Evolutionary conservation across 225 moss, liverwort and hornwort genomes (phyloP).

Genomic region (Takakia lepidozioides): DNA sequence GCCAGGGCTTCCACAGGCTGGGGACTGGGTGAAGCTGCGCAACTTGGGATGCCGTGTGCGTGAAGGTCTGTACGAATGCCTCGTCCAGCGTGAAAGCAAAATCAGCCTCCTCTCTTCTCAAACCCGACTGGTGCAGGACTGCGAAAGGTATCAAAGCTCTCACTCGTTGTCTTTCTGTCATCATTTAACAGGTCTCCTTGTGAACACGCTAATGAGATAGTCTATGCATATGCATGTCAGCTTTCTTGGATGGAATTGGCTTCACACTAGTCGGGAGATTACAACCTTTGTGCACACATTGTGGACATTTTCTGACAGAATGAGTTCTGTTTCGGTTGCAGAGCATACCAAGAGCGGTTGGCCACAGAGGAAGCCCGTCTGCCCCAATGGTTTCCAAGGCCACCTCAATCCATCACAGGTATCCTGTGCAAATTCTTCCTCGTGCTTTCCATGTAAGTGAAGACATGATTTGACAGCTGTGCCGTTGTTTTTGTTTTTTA

Average conservation of each 20-base stretch:
- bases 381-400: slow-evolving; percentile 66
- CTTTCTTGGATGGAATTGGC: too few species aligned
- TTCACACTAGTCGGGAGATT: too few species aligned
- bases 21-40: slow-evolving; percentile 90
- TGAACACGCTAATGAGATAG: too few species aligned
- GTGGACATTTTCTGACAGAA: too few species aligned
- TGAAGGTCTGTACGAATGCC: slow-evolving; percentile 55
- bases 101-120: slow-evolving; percentile 61
- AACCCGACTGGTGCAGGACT: slow-evolving; percentile 54
- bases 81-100: slow-evolving; percentile 64
- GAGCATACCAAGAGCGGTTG: slow-evolving; percentile 65
- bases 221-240: too few species aligned
- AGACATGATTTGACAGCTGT: background rate
- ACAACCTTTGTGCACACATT: too few species aligned
- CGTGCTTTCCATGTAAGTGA: background rate
- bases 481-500: slow-evolving; percentile 5
- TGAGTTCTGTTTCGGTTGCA: slow-evolving; percentile 8
- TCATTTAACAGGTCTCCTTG: too few species aligned
- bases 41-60: slow-evolving; percentile 62
- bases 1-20: slow-evolving; percentile 41
- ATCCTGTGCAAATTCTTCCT: slow-evolving; percentile 3
- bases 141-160: too few species aligned
- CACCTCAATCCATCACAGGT: slow-evolving; percentile 86
- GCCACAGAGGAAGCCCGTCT: slow-evolving; percentile 52
- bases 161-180: too few species aligned